phyloP scores from a whole-genome alignment of 1,284 basidiomycete species.

The Ceratobasidium sp. region DNA sequence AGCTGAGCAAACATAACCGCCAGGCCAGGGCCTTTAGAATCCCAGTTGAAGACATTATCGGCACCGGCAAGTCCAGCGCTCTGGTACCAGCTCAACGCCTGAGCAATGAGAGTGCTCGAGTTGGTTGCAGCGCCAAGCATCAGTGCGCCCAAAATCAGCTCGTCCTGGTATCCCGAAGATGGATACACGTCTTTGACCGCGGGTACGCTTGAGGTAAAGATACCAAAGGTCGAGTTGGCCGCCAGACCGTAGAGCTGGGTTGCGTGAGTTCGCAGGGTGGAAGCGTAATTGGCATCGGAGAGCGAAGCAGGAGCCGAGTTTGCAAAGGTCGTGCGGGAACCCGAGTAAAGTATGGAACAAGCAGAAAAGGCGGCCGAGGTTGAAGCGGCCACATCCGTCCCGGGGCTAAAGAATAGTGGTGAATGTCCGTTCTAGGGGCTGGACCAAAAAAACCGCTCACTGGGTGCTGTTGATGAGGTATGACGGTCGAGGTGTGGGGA shows the following conservation, averaged over 20 bases:
- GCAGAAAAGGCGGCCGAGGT: constrained; percentile 86
- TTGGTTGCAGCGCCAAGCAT: constrained; percentile 68
- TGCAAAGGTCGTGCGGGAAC: constrained; percentile 52
- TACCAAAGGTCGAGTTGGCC: constrained; percentile 58
- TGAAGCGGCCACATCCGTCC: constrained; percentile 86
- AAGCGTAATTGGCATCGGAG: constrained; percentile 75
- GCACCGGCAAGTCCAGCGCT: constrained; percentile 24
- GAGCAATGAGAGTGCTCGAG: constrained; percentile 49
- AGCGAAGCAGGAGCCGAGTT: constrained; percentile 69
- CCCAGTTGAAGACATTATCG: constrained; percentile 81
- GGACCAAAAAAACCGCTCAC: constrained; percentile 48
- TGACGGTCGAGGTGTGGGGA: constrained; percentile 75
- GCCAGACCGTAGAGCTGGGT: constrained; percentile 75
- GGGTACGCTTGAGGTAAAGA: constrained; percentile 69
- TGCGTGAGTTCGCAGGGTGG: constrained; percentile 74
- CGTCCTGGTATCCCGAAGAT: constrained; percentile 74
- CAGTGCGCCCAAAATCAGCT: constrained; percentile 74
- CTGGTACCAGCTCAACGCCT: constrained; percentile 29
- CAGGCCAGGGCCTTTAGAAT: constrained; percentile 77
- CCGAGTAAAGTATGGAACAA: constrained; percentile 79
- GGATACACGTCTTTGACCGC: constrained; percentile 69
- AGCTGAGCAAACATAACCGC: constrained; percentile 69
- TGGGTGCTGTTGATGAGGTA: constrained; percentile 77
- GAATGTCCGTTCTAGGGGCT: not conserved
- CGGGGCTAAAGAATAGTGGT: constrained; percentile 60